Conservation (phyloP, 208 protist genomes). For the Naegleria lovaniensis region DNA sequence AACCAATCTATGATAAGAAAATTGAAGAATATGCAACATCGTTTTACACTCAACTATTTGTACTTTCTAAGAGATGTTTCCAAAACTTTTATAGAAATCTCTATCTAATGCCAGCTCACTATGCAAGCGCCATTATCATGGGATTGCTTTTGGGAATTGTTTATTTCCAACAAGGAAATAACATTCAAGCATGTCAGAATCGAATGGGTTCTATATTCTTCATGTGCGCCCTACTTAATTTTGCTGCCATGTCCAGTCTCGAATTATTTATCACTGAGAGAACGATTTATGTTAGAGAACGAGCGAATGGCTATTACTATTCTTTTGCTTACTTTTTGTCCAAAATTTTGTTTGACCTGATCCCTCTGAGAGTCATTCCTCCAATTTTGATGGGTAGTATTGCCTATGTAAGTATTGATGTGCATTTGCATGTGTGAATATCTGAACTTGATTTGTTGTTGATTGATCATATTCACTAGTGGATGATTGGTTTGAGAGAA, state of each 20-base stretch:
- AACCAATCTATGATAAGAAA: neutral
- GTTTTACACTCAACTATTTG: neutral
- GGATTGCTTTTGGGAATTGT: neutral
- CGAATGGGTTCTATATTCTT: slow-evolving; percentile 70
- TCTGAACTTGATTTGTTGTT: neutral
- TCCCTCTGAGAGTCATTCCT: slow-evolving; percentile 71
- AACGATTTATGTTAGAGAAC: slow-evolving; percentile 72
- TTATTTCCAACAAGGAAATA: neutral
- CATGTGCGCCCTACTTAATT: slow-evolving; percentile 68
- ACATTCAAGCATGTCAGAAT: slow-evolving; percentile 51
- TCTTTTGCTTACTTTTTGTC: slow-evolving; percentile 73
- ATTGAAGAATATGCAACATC: neutral
- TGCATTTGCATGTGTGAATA: neutral
- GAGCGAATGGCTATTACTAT: slow-evolving; percentile 73
- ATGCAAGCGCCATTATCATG: neutral
- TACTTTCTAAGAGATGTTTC: neutral
- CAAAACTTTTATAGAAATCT: slow-evolving; percentile 19
- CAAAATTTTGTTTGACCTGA: slow-evolving; percentile 75
- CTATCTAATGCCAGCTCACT: slow-evolving; percentile 21
- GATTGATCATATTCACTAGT: neutral
- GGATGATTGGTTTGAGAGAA: slow-evolving; percentile 15
- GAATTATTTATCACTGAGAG: slow-evolving; percentile 75
- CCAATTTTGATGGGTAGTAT: slow-evolving; percentile 66
- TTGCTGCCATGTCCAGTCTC: slow-evolving; percentile 70
- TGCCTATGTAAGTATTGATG: neutral